Conservation (phyloP, 108 stramenopile genomes). For the Fragilariopsis cylindrus region DNA sequence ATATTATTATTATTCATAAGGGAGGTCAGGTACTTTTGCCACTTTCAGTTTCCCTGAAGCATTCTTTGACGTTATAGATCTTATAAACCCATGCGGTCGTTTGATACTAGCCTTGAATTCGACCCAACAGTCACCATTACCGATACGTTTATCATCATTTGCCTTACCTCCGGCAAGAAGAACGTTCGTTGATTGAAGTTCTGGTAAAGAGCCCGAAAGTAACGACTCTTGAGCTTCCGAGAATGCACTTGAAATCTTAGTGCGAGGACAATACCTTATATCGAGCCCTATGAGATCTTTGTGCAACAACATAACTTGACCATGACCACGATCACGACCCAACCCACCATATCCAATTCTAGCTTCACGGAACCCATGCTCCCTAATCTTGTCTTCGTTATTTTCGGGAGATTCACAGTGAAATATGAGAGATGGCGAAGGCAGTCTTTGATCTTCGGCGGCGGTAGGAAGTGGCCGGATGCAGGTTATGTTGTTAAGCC, state of each 20-base stretch:
- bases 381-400: conserved; percentile 9
- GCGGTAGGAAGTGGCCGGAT: conserved; percentile 78
- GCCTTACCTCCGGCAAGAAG: conserved; percentile 29
- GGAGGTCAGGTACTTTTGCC: conserved; percentile 69
- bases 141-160: conserved; percentile 24
- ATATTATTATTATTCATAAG: conserved; percentile 48
- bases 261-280: conserved; percentile 54
- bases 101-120: conserved; percentile 81
- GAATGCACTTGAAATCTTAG: conserved; percentile 56
- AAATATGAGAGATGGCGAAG: conserved; percentile 74
- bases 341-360: conserved; percentile 64
- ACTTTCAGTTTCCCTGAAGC: conserved; percentile 18
- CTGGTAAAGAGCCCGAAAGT: conserved; percentile 69
- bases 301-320: conserved; percentile 70
- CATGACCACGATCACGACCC: conserved; percentile 25
- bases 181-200: conserved; percentile 72
- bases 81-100: conserved; percentile 60
- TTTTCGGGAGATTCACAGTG: conserved; percentile 37
- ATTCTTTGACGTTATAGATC: not conserved
- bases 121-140: conserved; percentile 78
- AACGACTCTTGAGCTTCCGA: conserved; percentile 81
- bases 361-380: conserved; percentile 30
- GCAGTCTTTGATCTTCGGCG: conserved; percentile 54
- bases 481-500: conserved; percentile 17
- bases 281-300: conserved; percentile 62